Evolutionary conservation across 768 basidiomycete genomes (phyloP), one percentile per base, ranked within the genome.

Genomic region (Stropharia rugosoannulata): DNA sequence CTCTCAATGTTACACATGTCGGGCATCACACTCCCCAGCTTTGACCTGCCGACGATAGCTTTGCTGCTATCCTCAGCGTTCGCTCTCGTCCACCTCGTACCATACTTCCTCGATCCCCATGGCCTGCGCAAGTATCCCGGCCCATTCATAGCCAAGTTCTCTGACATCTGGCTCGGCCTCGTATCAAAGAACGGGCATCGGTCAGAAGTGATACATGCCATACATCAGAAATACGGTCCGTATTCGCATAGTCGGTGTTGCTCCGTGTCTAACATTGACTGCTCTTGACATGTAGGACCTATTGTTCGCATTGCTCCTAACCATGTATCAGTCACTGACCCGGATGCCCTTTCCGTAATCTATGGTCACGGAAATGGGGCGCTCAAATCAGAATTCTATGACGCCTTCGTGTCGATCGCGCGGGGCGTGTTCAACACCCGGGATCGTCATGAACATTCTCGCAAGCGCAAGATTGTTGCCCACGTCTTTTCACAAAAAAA

Each of bases 401-500:
- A 89, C 55, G 84, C 83, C 12, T 93, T 93, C 62, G 88, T 92
- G 22, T 86, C 86, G 27, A 89, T 90, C 55, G 75, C 73, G 32
- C 80, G 86, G 29, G 87, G 88, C 1, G 73, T 92, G 27, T 91
- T 92, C 80, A 90, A 87, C 68, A 89, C 88, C 15, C 84, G 91
- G 43, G 82, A 89, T 64, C 83, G 91, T 32, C 66, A 71, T 5
- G 89, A 93, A 55, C 93, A 96, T 67, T 80, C 90, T 5, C 84
- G 93, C 41, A 96, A 95, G 73, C 86, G 93, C 74, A 96, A 96
- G 74, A 90, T 97, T 57, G 82, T 96, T 44, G 87, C 90, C 0
- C 84, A 90, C 65, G 87, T 92, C 63, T 91, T 91, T 71, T 86
- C 87, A 1, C 87, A 89, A 66, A 94, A 94, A 75, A 90, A 71